phyloP scores from a whole-genome alignment of 306 rosid genomes.

The Betula pendula region DNA sequence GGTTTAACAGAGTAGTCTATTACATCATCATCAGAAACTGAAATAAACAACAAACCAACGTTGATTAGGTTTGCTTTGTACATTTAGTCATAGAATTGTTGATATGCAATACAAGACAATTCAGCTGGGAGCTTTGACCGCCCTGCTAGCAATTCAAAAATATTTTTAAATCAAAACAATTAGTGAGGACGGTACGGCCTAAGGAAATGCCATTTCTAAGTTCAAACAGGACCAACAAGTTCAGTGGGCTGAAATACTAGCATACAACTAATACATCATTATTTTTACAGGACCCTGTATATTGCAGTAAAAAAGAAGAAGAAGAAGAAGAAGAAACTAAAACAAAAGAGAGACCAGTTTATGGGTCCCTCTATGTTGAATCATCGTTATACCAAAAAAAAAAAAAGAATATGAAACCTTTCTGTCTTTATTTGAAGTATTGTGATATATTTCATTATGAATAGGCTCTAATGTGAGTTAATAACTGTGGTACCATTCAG shows the following conservation, averaged over 20 bases:
- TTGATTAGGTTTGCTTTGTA: slow-evolving; percentile 7
- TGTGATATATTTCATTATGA: too few relatives aligned
- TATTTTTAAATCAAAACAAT: neutral
- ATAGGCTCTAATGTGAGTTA: too few relatives aligned
- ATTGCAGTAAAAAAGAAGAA: too few relatives aligned
- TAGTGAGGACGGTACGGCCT: neutral
- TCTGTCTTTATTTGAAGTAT: too few relatives aligned
- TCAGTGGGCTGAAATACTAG: neutral
- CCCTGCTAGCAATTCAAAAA: neutral
- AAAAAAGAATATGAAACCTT: too few relatives aligned
- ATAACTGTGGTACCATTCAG: too few relatives aligned
- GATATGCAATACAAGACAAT: slow-evolving; percentile 9
- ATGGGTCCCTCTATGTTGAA: too few relatives aligned
- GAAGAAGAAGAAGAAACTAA: too few relatives aligned
- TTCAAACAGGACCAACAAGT: neutral
- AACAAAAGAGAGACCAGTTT: too few relatives aligned
- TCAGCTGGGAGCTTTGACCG: neutral
- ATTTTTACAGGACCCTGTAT: too few relatives aligned
- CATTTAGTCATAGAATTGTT: neutral
- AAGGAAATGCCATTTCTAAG: neutral
- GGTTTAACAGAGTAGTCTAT: slow-evolving; percentile 82
- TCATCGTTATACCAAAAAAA: too few relatives aligned
- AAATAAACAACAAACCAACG: slow-evolving; percentile 22
- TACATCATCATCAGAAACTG: slow-evolving; percentile 85
- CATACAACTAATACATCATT: neutral